Percentiles rank a stretch among this genome's conserved stretches.
Conservation (phyloP, 352 stramenopile genomes). For the Phytophthora constricta region DNA sequence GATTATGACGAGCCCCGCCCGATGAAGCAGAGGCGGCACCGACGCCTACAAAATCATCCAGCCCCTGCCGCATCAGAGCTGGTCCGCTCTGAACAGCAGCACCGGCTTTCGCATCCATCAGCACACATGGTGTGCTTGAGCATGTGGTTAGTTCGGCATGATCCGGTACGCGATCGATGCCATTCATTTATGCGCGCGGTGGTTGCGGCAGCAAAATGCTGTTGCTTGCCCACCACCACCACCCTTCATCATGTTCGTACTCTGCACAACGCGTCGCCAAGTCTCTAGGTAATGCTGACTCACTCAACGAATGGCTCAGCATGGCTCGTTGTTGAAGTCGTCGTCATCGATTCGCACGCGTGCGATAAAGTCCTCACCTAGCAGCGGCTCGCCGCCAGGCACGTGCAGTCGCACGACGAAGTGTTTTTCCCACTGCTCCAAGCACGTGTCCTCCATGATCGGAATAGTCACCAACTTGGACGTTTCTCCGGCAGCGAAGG, state of each 20-base stretch:
- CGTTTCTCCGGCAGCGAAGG: slow-evolving; percentile 88
- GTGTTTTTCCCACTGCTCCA: slow-evolving; percentile 88
- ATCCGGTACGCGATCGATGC: too few species aligned
- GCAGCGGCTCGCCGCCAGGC: slow-evolving; percentile 86
- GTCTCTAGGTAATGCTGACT: too few species aligned
- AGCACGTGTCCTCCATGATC: slow-evolving; percentile 95
- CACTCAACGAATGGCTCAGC: slow-evolving; percentile 41
- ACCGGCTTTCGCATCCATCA: too few species aligned
- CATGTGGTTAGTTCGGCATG: too few species aligned
- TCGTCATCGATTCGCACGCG: slow-evolving; percentile 94
- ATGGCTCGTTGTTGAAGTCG: slow-evolving; percentile 77
- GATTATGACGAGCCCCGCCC: not conserved
- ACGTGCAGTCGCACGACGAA: slow-evolving; percentile 93
- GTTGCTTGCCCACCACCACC: too few species aligned
- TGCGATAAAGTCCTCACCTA: slow-evolving; percentile 91
- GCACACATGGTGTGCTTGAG: too few species aligned
- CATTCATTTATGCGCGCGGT: too few species aligned
- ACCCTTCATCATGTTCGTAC: too few species aligned
- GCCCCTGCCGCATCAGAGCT: not conserved
- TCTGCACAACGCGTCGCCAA: too few species aligned
- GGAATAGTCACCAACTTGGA: slow-evolving; percentile 88
- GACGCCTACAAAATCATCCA: not conserved
- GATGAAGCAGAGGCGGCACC: not conserved
- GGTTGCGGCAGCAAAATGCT: too few species aligned
- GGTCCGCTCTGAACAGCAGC: not conserved